These are phyloP conservation scores for Saraca asoca DNA, from an alignment of 331 rosid species.

Conservation along the genomic window DNA sequence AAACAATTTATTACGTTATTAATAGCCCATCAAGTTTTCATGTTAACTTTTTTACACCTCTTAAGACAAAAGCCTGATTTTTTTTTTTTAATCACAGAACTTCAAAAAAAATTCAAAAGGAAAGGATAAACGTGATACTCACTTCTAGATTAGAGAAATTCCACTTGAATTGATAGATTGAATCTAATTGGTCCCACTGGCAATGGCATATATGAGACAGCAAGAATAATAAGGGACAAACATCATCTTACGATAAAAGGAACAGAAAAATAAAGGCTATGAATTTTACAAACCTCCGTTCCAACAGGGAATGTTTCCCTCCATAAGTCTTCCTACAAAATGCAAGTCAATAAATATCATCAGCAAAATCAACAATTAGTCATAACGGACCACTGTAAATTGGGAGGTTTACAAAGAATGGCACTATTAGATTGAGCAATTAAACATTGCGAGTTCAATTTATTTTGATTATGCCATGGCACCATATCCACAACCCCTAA, in stretches of 20 bases:
- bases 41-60: neutral
- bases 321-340: conserved; percentile 87
- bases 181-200: conserved; percentile 91
- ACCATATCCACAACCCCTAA: neutral
- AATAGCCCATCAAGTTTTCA: conserved; percentile 8
- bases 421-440: neutral
- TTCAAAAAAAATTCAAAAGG: neutral
- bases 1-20: conserved; percentile 3
- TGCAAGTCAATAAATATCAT: conserved; percentile 23
- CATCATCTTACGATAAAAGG: neutral
- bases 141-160: conserved; percentile 94
- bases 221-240: conserved; percentile 9
- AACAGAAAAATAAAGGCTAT: neutral
- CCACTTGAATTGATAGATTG: conserved; percentile 81
- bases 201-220: conserved; percentile 4
- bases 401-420: neutral
- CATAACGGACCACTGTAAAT: neutral
- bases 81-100: neutral
- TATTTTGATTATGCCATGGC: neutral
- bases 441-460: too few species aligned
- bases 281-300: conserved; percentile 67
- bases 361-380: conserved; percentile 15
- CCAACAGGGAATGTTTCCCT: conserved; percentile 79
- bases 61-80: conserved; percentile 5
- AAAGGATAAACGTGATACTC: conserved; percentile 31